Evolutionary conservation across 2,329 filamentous ascomycete genomes (phyloP).

Genomic region (Sclerotinia glacialis): DNA sequence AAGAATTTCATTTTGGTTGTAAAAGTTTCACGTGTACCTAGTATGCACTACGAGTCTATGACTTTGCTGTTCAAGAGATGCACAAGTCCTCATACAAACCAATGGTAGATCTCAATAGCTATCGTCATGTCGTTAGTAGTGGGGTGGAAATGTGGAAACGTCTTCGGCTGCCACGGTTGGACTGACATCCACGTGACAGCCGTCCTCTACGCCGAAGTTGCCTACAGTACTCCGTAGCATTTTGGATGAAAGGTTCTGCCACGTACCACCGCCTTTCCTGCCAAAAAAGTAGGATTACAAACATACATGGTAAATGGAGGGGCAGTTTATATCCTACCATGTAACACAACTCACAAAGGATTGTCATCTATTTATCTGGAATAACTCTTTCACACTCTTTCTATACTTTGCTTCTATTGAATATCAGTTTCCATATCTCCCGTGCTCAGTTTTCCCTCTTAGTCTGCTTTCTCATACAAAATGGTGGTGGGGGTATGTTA

Average conservation of each 20-base stretch:
- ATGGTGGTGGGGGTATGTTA: slow-evolving; percentile 35
- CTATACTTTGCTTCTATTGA: background rate
- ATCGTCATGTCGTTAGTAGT: slow-evolving; percentile 5
- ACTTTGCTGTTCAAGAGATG: slow-evolving; percentile 4
- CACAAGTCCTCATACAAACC: slow-evolving; percentile 15
- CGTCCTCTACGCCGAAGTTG: too few species aligned
- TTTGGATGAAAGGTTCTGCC: background rate
- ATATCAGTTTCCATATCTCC: background rate
- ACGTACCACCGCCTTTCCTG: background rate
- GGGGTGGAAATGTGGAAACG: slow-evolving; percentile 6
- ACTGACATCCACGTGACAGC: too few species aligned
- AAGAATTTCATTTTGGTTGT: slow-evolving; percentile 14
- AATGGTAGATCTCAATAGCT: slow-evolving; percentile 13
- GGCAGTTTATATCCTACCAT: background rate
- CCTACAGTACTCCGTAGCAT: background rate
- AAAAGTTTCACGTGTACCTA: slow-evolving; percentile 15
- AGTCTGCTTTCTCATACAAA: slow-evolving; percentile 18
- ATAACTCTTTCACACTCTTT: background rate
- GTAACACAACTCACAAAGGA: background rate
- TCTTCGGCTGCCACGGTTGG: too few species aligned
- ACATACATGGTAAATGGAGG: background rate
- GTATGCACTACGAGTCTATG: background rate
- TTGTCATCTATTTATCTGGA: background rate
- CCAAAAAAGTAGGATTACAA: background rate
- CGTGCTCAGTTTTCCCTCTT: background rate